Base-by-base conservation (phyloP, 2,329 filamentous ascomycete genomes). In the Pestalotiopsis sp. region DNA sequence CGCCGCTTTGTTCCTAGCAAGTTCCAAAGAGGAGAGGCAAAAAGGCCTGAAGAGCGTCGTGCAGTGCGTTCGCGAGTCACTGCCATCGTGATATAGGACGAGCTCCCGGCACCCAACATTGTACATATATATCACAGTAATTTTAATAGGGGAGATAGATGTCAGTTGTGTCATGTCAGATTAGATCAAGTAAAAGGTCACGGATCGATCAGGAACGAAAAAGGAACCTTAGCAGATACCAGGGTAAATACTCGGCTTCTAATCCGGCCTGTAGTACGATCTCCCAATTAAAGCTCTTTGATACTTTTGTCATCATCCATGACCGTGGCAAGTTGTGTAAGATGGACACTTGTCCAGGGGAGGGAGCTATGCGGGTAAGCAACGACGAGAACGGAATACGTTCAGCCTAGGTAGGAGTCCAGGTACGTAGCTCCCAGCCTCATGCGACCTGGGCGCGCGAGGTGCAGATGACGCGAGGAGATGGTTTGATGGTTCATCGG, bases 181-280 rank as follows among this genome's bases (percentile, higher is more conserved):
- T 89, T 88, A 89, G 87, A 88, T 89, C 86, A 89, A 89, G 86
- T 88, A 82, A 84, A 75, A 80, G 81, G 75, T 82, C 82, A 83
- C 76, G 22, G 79, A 82, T 80, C 71, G 64, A 35, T 20, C 72
- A 66, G 70, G 75, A 76, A 72, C 73, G 75, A 74, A 70, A 71
- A 77, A 77, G 79, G 78, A 86, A 86, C 86, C 86, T 81, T 80
- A 85, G 80, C 70, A 66, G 66, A 30, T 38, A 65, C 65, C 17
- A 17, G 38, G 20, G 58, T 61, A 61, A 35, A 63, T 69, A 74
- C 81, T 83, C 85, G 86, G 86, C 81, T 88, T 86, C 85, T 78
- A 75, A 70, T 69, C 72, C 68, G 71, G 72, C 55, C 55, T 20
- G 14, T 71, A 69, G 65, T 66, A 70, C 59, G 70, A 79, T 82